Evolutionary conservation across 768 basidiomycete species (phyloP).

Genomic region (Strobilomyces confusus): DNA sequence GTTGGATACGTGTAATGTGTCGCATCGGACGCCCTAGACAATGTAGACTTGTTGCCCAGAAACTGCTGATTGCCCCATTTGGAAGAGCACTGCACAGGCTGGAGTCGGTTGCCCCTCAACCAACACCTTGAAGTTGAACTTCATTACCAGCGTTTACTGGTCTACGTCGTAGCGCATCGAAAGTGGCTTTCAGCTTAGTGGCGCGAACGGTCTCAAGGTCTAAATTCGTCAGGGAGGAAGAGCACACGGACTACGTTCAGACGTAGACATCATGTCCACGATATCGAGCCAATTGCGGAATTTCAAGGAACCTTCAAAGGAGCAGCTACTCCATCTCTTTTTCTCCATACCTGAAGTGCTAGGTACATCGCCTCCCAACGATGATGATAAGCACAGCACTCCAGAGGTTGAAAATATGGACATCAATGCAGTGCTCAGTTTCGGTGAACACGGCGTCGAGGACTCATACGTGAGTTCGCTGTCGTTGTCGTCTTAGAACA

Average conservation of each 20-base stretch:
- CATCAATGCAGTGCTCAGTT: constrained; percentile 82
- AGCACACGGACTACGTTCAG: not conserved
- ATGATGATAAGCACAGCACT: constrained; percentile 24
- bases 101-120: constrained; percentile 8
- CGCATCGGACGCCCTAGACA: no score
- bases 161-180: constrained; percentile 5
- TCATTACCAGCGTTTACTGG: not conserved
- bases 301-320: constrained; percentile 90
- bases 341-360: constrained; percentile 69
- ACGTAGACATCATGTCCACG: constrained; percentile 53
- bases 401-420: constrained; percentile 68
- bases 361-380: constrained; percentile 13
- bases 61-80: constrained; percentile 9
- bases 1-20: not conserved
- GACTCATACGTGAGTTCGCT: constrained; percentile 83
- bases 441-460: constrained; percentile 75
- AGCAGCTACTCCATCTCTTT: constrained; percentile 79
- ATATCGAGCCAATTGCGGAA: constrained; percentile 86
- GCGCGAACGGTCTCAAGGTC: not conserved
- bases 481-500: not conserved
- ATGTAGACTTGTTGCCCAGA: not conserved
- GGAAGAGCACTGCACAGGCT: constrained; percentile 14
- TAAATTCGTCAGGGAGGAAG: not conserved
- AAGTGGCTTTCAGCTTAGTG: not conserved
- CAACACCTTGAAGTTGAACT: not conserved